Base-by-base conservation (phyloP, 495 filamentous ascomycete genomes). In the Bacidia rubella region DNA sequence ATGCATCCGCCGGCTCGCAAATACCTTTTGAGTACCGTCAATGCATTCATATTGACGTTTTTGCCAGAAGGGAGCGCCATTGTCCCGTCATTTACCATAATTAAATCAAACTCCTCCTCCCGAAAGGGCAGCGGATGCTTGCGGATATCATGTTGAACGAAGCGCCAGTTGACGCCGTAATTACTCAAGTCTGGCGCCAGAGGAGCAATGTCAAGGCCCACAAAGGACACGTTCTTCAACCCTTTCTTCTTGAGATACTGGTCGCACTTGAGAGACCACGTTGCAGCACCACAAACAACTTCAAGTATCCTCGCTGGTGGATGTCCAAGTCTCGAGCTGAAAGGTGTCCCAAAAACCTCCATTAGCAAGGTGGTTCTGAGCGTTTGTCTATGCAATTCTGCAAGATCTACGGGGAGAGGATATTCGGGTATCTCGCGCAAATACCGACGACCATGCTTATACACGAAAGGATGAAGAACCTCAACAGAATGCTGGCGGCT, bases 181-280 rank as follows among this genome's bases (percentile, higher is more conserved):
- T 82, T 80, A 56, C 70, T 71, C 61, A 88, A 68, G 54, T 87
- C 80, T 20, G 84, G 81, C 5, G 85, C 80, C 11, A 94, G 64
- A 2, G 84, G 80, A 22, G 84, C 81, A 32, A 95, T 77, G 65
- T 97, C 90, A 49, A 97, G 67, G 0, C 90, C 90, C 1, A 82
- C 83, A 63, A 95, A 95, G 19, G 78, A 75, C 22, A 86, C 75
- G 57, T 72, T 68, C 24, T 65, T 58, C 54, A 81, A 70, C 9
- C 85, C 86, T 20, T 72, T 71, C 23, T 72, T 72, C 39, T 73
- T 70, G 59, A 90, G 84, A 65, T 86, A 80, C 21, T 83, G 75
- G 65, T 90, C 83, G 64, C 86, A 92, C 67, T 83, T 75, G 63
- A 84, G 82, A 55, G 86, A 89, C 90, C 90, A 95, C 56, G 90